phyloP scores from a whole-genome alignment of 495 filamentous ascomycete species.

The Daldinia decipiens region DNA sequence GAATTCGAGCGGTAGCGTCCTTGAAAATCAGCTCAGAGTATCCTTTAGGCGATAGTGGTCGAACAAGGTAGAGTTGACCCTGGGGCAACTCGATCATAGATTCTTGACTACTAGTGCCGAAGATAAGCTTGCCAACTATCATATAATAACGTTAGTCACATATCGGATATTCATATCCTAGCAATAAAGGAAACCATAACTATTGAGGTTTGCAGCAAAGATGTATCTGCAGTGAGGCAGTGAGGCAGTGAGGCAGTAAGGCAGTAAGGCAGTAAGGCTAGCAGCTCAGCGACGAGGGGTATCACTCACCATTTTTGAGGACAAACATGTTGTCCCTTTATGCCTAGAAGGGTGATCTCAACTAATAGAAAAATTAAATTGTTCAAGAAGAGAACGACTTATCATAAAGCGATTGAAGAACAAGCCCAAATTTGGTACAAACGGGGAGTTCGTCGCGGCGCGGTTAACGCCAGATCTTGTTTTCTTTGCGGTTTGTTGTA shows the following conservation, averaged over 20 bases:
- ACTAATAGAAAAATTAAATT: constrained; percentile 3
- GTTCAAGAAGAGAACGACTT: neutral
- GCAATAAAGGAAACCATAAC: neutral
- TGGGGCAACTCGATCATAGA: constrained; percentile 92
- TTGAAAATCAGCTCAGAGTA: constrained; percentile 99
- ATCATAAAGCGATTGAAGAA: neutral
- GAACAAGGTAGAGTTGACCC: constrained; percentile 96
- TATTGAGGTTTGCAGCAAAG: constrained; percentile 4
- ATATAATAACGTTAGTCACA: constrained; percentile 29
- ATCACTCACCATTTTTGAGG: constrained; percentile 49
- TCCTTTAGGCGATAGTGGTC: constrained; percentile 93
- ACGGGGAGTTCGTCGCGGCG: constrained; percentile 26
- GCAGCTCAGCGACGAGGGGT: constrained; percentile 5
- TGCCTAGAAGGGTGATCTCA: constrained; percentile 2
- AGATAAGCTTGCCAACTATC: constrained; percentile 88
- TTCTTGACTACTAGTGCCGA: constrained; percentile 89
- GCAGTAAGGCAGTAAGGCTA: neutral
- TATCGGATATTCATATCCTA: neutral
- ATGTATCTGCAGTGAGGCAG: neutral
- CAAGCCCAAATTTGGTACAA: constrained; percentile 14
- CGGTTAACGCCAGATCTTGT: constrained; percentile 18
- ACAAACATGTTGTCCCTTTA: constrained; percentile 49
- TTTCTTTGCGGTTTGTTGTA: constrained; percentile 1
- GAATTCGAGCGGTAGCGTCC: constrained; percentile 90
- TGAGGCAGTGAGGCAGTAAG: neutral